Evolutionary conservation across 306 rosid genomes (phyloP).

Genomic region (Inga oerstediana): DNA sequence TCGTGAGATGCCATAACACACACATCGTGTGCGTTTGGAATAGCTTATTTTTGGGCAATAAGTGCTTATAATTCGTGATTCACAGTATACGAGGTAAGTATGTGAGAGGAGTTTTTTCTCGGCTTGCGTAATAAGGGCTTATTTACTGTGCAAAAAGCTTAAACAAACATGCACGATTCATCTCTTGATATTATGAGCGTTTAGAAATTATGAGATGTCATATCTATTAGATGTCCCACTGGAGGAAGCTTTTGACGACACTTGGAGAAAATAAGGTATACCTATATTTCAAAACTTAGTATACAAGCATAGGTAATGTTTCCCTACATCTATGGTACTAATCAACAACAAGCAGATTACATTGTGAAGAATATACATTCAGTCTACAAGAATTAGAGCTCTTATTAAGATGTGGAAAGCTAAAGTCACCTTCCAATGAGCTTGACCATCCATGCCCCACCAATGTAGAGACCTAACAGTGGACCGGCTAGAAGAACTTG

Average conservation of each 20-base stretch:
- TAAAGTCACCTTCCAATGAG: constrained; percentile 63
- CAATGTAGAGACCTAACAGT: constrained; percentile 79
- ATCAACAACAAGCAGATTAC: not conserved
- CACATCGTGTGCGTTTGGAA: too few species aligned
- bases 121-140: too few species aligned
- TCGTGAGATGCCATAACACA: not conserved
- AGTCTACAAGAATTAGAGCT: not conserved
- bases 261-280: not conserved
- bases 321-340: not conserved
- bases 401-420: not conserved
- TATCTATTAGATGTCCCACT: not conserved
- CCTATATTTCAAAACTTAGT: not conserved
- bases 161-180: too few species aligned
- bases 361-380: not conserved
- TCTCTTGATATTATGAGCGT: not conserved
- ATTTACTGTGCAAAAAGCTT: too few species aligned
- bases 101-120: too few species aligned
- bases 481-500: constrained; percentile 88
- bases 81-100: too few species aligned
- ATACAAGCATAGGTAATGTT: not conserved
- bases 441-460: constrained; percentile 96
- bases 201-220: not conserved
- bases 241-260: not conserved
- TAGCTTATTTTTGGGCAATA: too few species aligned
- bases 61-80: too few species aligned